Evolutionary conservation across 345 rosid genomes (phyloP).

Genomic region (Lepidium aucheri): DNA sequence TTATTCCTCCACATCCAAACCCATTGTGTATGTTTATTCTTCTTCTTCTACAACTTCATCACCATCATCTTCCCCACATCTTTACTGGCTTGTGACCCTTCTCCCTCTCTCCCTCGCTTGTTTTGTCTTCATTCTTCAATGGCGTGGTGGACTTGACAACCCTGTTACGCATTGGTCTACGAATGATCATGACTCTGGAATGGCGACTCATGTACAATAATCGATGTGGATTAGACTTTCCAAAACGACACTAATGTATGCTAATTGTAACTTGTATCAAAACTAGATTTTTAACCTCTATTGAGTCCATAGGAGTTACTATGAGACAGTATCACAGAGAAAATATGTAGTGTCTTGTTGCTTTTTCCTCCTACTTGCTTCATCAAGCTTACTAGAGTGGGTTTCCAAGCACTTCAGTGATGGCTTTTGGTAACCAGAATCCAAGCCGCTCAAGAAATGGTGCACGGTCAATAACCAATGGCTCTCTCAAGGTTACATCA

Average conservation of each 20-base stretch:
- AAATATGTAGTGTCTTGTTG: conserved; percentile 34
- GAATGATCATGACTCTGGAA: conserved; percentile 52
- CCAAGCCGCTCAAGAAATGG: conserved; percentile 75
- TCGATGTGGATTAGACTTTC: too few species aligned
- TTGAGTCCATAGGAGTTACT: background rate
- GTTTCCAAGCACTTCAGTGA: conserved; percentile 62
- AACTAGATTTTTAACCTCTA: background rate
- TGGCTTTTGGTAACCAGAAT: conserved; percentile 67
- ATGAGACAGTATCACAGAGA: conserved; percentile 30
- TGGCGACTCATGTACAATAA: too few species aligned
- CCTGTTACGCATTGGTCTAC: conserved; percentile 30
- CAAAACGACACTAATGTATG: background rate
- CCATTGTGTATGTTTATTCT: conserved; percentile 19
- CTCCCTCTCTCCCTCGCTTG: conserved; percentile 53
- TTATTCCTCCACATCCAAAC: conserved; percentile 19
- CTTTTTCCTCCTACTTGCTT: conserved; percentile 45
- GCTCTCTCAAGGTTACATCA: conserved; percentile 69
- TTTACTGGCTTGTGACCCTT: conserved; percentile 44
- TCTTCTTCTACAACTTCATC: conserved; percentile 27
- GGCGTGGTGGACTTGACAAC: conserved; percentile 57
- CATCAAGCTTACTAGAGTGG: conserved; percentile 42
- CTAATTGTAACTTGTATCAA: background rate
- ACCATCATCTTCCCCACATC: conserved; percentile 36
- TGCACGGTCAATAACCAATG: conserved; percentile 76
- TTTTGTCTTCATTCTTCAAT: conserved; percentile 65